Base-by-base conservation (phyloP, 176 grass and related monocot genomes). In the Oryza glumipatula region DNA sequence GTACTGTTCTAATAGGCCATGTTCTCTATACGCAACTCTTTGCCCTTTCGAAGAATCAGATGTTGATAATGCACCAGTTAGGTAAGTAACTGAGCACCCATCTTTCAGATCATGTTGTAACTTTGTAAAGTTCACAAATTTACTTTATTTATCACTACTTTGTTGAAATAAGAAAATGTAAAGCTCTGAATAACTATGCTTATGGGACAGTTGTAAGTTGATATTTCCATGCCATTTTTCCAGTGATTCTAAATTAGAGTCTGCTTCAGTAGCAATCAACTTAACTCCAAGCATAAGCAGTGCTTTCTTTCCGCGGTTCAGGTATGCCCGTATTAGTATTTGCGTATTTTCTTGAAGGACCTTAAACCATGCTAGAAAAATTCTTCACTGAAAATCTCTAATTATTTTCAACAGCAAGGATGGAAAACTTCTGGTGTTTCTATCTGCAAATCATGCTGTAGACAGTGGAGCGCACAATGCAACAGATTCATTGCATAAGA, bases 1-100 rank as follows among this genome's bases (percentile, higher is more conserved):
- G 74, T 94, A 94, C 81, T 94, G 93, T 70, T 92, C 90, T 78
- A 94, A 92, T 65, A 94, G 93, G 79, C 87, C 89, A 22, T 92
- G 93, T 86, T 80, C 93, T 66, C 79, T 92, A 4, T 94, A 92
- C 81, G 82, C 79, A 74, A 88, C 74, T 41, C 41, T 43, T 56
- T 73, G 49, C 51, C 90, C 93, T 81, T 90, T 88, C 43, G 46
- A 83, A 74, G 75, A 85, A 85, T 21, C 13, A 30, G 14, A 64
- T 64, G 41, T 12, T 15, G 26, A 72, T 10, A 30, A 49, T 11
- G 9, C 47, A 51, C 65, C 48, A 0, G 7, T 17, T 47, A 9
- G 88, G 88, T 90, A n/a, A 83, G 36, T 15, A 70, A 61, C 64
- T 90, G n/a, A 83, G 36, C 16, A 63, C 61, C 64, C 63, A 32